These are phyloP conservation scores for Priceomyces medius DNA, from an alignment of 805 yeast species.

Conservation along the genomic window DNA sequence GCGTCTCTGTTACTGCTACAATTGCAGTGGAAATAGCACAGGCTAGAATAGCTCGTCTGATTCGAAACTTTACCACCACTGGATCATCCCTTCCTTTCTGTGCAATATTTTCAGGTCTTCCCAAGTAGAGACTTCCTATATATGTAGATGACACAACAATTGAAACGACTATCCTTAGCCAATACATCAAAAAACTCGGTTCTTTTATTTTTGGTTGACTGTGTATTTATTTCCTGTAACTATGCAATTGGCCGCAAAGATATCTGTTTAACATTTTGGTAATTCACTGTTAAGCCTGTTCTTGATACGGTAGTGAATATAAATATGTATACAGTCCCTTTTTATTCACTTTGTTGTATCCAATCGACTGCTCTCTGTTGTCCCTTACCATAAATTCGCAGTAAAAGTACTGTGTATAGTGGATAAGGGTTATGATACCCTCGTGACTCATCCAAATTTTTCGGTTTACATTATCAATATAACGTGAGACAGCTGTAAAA, in stretches of 20 bases:
- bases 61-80: conserved; percentile 39
- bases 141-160: conserved; percentile 43
- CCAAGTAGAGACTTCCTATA: conserved; percentile 42
- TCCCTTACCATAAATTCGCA: not conserved
- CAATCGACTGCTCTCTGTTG: not conserved
- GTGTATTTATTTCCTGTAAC: not conserved
- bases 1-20: conserved; percentile 28
- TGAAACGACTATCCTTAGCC: conserved; percentile 16
- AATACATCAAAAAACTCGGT: conserved; percentile 2
- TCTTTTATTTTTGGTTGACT: too few species aligned
- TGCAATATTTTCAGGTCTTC: conserved; percentile 20
- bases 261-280: not conserved
- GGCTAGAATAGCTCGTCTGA: conserved; percentile 33
- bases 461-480: not conserved
- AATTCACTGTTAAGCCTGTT: too few species aligned
- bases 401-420: not conserved
- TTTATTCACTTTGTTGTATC: too few species aligned
- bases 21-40: conserved; percentile 27
- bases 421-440: not conserved
- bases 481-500: not conserved
- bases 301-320: too few species aligned
- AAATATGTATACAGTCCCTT: too few species aligned
- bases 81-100: conserved; percentile 42
- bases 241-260: not conserved
- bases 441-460: conserved; percentile 6